A percentile compares a stretch with the other conserved stretches of the same genome.
Conservation (phyloP, 1,139 yeast genomes). For the Meyerozyma smithsonii region DNA sequence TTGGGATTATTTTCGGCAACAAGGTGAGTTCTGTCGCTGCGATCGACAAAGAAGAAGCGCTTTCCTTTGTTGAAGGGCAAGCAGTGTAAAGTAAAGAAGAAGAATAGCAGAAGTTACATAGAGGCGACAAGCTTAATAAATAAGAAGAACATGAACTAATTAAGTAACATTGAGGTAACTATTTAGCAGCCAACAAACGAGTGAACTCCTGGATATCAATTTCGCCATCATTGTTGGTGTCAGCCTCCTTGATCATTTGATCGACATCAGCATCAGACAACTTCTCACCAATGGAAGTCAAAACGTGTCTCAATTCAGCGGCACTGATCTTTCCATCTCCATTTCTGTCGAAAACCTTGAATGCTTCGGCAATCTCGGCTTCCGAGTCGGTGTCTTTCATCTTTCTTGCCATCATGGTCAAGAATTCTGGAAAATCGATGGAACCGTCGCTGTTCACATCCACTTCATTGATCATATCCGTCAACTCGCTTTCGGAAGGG, state of each 20-base stretch:
- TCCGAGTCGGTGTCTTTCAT: constrained; percentile 95
- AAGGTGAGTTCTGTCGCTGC: constrained; percentile 78
- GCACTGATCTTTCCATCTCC: constrained; percentile 97
- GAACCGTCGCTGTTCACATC: constrained; percentile 94
- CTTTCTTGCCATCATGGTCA: constrained; percentile 90
- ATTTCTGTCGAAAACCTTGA: constrained; percentile 89
- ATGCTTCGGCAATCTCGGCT: constrained; percentile 95
- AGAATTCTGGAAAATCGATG: constrained; percentile 84
- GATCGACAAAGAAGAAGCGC: constrained; percentile 68
- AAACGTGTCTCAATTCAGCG: constrained; percentile 92
- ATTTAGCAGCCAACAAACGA: constrained; percentile 57
- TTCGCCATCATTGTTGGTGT: constrained; percentile 92
- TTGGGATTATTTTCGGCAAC: constrained; percentile 80
- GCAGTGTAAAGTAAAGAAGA: constrained; percentile 10
- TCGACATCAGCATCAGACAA: constrained; percentile 94
- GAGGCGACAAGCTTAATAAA: neutral
- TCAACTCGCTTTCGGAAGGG: constrained; percentile 92
- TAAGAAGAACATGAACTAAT: neutral
- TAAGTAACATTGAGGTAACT: constrained; percentile 7
- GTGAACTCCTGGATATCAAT: constrained; percentile 95
- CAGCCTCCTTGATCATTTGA: constrained; percentile 95
- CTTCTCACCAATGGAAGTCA: constrained; percentile 95
- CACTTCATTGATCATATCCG: constrained; percentile 95
- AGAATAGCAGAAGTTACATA: neutral
- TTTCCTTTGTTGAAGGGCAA: constrained; percentile 74